Conservation (phyloP, 805 yeast genomes). For the Saccharomycopsis vini region DNA sequence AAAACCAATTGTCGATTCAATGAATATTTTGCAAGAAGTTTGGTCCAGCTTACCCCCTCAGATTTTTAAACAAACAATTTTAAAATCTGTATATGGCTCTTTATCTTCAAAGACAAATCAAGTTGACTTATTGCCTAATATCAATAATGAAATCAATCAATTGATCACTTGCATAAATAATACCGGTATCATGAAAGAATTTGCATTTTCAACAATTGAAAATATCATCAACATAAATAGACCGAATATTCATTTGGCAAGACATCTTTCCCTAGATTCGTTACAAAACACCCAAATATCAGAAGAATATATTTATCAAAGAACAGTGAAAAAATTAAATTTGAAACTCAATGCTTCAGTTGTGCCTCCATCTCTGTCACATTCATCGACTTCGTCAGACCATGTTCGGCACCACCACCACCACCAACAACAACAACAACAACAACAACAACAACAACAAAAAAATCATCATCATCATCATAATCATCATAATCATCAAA, state of each 20-base stretch:
- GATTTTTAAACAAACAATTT: background rate
- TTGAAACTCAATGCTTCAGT: no score
- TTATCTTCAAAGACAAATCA: no score
- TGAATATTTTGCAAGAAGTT: slow-evolving; percentile 4
- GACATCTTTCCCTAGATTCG: background rate
- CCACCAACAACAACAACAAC: no score
- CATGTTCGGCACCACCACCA: no score
- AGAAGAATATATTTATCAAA: slow-evolving; percentile 2
- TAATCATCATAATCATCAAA: no score
- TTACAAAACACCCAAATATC: background rate
- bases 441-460: no score
- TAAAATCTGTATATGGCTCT: no score
- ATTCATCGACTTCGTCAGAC: no score
- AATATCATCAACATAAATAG: background rate
- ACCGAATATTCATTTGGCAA: background rate
- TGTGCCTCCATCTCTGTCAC: no score
- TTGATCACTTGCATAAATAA: background rate
- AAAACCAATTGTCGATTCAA: slow-evolving; percentile 3
- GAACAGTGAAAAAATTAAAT: background rate
- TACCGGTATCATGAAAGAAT: background rate
- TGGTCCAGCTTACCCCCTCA: slow-evolving; percentile 2
- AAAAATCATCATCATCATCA: no score
- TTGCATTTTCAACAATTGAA: slow-evolving; percentile 1
- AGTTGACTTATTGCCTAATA: no score
- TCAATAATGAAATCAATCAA: background rate